Evolutionary conservation across 176 grass and related monocot species (phyloP).

Genomic region (Ensete glaucum): DNA sequence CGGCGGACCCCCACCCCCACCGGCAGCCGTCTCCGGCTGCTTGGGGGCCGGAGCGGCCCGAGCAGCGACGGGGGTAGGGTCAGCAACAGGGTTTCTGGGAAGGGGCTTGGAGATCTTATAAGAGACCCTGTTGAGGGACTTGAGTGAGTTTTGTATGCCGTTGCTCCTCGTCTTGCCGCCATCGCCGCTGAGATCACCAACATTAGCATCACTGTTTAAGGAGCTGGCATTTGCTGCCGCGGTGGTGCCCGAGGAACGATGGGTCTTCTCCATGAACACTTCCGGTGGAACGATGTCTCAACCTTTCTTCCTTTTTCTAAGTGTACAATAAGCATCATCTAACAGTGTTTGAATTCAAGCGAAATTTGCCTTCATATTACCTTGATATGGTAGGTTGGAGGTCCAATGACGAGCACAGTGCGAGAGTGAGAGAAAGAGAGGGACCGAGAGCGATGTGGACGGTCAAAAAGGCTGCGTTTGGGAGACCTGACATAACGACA

Average conservation of each 20-base stretch:
- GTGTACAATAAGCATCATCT: too few relatives aligned
- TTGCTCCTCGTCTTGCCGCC: neutral
- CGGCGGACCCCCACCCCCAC: slow-evolving; percentile 1
- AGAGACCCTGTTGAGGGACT: slow-evolving; percentile 19
- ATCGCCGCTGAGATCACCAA: too few relatives aligned
- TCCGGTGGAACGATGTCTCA: too few relatives aligned
- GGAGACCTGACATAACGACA: neutral
- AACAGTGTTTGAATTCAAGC: too few relatives aligned
- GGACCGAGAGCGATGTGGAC: neutral
- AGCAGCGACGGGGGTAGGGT: neutral
- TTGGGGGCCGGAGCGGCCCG: neutral
- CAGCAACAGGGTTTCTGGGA: slow-evolving; percentile 3
- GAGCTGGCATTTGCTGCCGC: neutral
- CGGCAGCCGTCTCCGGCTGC: neutral
- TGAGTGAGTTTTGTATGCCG: slow-evolving; percentile 1
- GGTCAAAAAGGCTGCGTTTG: neutral
- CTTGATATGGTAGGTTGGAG: too few relatives aligned
- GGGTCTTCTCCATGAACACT: slow-evolving; percentile 2
- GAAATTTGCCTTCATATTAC: too few relatives aligned
- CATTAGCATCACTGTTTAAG: neutral
- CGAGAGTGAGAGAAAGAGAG: neutral
- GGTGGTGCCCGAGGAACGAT: neutral
- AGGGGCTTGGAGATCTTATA: slow-evolving; percentile 25
- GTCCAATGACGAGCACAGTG: too few relatives aligned
- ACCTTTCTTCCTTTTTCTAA: too few relatives aligned